Conservation (phyloP, 331 rosid species). For the Phaseolus coccineus region DNA sequence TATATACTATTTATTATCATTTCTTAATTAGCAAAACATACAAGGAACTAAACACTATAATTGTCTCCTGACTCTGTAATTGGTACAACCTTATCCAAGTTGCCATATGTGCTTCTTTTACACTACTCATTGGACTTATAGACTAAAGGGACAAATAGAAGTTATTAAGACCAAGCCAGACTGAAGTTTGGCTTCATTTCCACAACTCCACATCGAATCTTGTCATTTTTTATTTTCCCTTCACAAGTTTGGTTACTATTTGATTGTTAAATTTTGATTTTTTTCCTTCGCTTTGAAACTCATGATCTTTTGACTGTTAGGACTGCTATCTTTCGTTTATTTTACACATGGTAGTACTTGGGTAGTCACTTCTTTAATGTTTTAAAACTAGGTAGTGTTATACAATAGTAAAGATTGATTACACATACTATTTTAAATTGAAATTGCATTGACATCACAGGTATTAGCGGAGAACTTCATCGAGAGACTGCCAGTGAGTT, state of each 20-base stretch:
- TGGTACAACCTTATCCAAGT: constrained; percentile 20
- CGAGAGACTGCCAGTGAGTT: constrained; percentile 79
- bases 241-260: constrained; percentile 18
- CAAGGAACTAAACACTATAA: neutral
- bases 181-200: constrained; percentile 12
- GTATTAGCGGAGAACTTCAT: constrained; percentile 79
- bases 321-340: constrained; percentile 21
- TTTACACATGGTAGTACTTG: constrained; percentile 29
- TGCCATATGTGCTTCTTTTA: constrained; percentile 3
- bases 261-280: constrained; percentile 6
- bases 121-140: neutral
- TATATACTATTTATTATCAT: neutral
- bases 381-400: constrained; percentile 22
- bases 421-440: constrained; percentile 22
- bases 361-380: neutral
- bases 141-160: constrained; percentile 4
- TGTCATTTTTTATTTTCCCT: neutral
- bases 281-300: constrained; percentile 22
- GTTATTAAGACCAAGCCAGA: neutral
- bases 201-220: neutral
- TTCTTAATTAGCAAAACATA: neutral
- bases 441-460: constrained; percentile 57
- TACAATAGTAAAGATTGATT: constrained; percentile 30
- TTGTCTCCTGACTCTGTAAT: constrained; percentile 24
- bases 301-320: neutral